Evolutionary conservation across 345 rosid species (phyloP).

Genomic region (Eucalyptus pauciflora): DNA sequence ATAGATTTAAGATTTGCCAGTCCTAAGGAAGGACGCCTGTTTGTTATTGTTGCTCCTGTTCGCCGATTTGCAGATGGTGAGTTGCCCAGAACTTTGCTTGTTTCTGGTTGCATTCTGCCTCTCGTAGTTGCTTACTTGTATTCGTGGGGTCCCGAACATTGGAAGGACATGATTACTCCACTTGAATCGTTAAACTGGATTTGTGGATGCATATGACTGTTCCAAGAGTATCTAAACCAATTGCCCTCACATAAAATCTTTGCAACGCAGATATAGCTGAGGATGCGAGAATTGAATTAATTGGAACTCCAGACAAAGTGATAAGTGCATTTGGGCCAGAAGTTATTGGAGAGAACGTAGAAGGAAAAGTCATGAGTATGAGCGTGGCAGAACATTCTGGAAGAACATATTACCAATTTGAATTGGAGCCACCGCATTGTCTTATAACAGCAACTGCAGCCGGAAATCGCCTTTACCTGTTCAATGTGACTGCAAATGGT

Average conservation of each 20-base stretch:
- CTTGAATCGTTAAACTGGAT: not conserved
- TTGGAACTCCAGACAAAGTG: constrained; percentile 86
- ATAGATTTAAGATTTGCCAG: constrained; percentile 83
- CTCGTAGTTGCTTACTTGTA: not conserved
- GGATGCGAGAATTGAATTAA: constrained; percentile 56
- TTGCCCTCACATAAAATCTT: not conserved
- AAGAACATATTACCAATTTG: constrained; percentile 70
- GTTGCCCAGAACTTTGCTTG: not conserved
- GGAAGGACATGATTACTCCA: not conserved
- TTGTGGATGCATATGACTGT: not conserved
- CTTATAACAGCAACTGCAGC: constrained; percentile 95
- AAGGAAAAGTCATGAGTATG: constrained; percentile 74
- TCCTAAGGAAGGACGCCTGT: constrained; percentile 76
- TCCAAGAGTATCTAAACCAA: not conserved
- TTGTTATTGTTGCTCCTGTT: constrained; percentile 92
- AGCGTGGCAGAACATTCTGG: constrained; percentile 60
- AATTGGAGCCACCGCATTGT: constrained; percentile 88
- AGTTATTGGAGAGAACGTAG: constrained; percentile 81
- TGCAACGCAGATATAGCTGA: constrained; percentile 49
- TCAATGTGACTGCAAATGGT: constrained; percentile 71
- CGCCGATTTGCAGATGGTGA: constrained; percentile 83
- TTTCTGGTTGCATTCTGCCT: not conserved
- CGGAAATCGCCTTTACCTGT: constrained; percentile 85
- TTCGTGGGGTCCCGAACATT: not conserved
- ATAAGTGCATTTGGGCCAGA: constrained; percentile 94